phyloP scores from a whole-genome alignment of 2,329 filamentous ascomycete species.

The Apiospora koreana region DNA sequence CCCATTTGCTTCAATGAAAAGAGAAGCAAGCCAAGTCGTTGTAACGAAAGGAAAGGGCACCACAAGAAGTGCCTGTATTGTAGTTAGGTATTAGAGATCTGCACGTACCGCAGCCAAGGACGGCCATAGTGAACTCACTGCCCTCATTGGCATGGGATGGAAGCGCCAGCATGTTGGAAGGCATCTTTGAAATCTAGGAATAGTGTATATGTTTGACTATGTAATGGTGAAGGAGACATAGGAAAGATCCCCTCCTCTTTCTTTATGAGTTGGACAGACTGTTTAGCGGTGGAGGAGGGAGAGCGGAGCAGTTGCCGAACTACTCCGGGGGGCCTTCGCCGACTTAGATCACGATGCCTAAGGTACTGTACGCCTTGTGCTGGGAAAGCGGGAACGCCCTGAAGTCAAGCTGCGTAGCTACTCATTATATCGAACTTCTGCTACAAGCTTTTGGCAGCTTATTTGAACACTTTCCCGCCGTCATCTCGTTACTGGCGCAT shows the following conservation, averaged over 20 bases:
- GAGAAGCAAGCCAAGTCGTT: neutral
- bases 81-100: neutral
- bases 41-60: neutral
- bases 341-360: neutral
- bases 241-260: neutral
- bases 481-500: neutral
- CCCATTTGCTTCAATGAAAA: neutral
- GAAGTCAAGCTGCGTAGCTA: neutral
- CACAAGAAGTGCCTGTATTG: neutral
- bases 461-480: neutral
- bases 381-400: neutral
- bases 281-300: neutral
- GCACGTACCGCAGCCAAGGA: constrained; percentile 73
- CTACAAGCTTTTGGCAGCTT: neutral
- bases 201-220: neutral
- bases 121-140: constrained; percentile 67
- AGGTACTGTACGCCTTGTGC: neutral
- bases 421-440: too few relatives aligned
- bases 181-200: neutral
- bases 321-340: constrained; percentile 5
- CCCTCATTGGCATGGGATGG: constrained; percentile 36
- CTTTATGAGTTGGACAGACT: neutral
- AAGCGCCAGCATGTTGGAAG: constrained; percentile 29
- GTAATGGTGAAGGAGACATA: neutral
- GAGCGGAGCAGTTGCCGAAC: neutral